These are phyloP conservation scores for Rozella allomycis DNA, from an alignment of 371 early-diverging fungal genomes.

Conservation along the genomic window DNA sequence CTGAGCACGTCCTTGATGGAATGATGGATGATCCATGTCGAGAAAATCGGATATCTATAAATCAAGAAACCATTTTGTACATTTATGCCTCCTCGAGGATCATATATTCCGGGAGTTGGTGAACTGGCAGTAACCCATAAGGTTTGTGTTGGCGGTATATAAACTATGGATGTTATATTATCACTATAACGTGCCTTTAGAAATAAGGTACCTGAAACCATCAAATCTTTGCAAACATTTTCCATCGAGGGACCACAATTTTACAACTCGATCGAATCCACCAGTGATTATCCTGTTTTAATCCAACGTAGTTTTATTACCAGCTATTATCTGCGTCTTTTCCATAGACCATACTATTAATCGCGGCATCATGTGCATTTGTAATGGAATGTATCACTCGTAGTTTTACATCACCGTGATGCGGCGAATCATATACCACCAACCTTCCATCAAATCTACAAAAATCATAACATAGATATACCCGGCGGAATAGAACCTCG, in stretches of 20 bases:
- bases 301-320: conserved; percentile 5
- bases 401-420: conserved; percentile 20
- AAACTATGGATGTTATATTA: conserved; percentile 18
- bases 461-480: conserved; percentile 1
- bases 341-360: conserved; percentile 24
- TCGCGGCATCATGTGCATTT: conserved; percentile 28
- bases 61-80: conserved; percentile 5
- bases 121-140: conserved; percentile 25
- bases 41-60: conserved; percentile 25
- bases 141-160: conserved; percentile 24
- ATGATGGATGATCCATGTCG: conserved; percentile 8
- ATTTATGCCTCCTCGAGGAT: conserved; percentile 25
- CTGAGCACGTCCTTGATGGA: conserved; percentile 3
- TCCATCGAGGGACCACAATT: conserved; percentile 32
- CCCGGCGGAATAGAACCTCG: conserved; percentile 28
- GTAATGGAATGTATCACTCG: conserved; percentile 8
- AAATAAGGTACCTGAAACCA: conserved; percentile 11
- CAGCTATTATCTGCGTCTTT: conserved; percentile 31
- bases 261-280: conserved; percentile 24
- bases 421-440: conserved; percentile 24
- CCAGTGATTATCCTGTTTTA: conserved; percentile 22
- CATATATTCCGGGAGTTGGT: conserved; percentile 16
- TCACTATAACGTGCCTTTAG: conserved; percentile 6
- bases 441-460: conserved; percentile 19
- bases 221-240: conserved; percentile 24